Base-by-base conservation (phyloP, 2,329 filamentous ascomycete species). In the Triangularia verruculosa region DNA sequence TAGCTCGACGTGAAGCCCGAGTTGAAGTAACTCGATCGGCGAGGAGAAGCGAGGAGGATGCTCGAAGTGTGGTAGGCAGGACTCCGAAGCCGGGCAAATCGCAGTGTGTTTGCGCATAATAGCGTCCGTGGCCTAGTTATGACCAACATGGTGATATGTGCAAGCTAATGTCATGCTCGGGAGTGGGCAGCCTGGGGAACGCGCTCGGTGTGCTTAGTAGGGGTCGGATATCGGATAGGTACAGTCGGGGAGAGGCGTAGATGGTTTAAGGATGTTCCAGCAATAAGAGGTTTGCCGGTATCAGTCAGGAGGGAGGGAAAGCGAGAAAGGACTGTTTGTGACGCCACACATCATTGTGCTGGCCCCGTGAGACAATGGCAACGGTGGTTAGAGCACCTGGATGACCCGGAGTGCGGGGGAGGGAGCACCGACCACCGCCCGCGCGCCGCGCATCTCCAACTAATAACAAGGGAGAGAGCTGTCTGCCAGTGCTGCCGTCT, bases 1-100 rank as follows among this genome's bases (percentile, higher is more conserved):
- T 87, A 87, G 72, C 74, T 85, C 63, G 80, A 82, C n/a, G 80
- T 83, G 70, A 84, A 87, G 59, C 84, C 83, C 1, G 83, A 83
- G 70, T 81, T 83, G 71, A 86, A 81, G 72, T 83, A 80, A 13
- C 78, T 73, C 17, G 77, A 78, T 52, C 82, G 78, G 63, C 79
- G 76, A 8, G 77, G 72, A 25, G 73, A 68, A 20, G 71, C 69
- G 32, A 66, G 70, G 9, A 71, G 65, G 25, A 67, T 54, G 39
- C 70, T 67, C 22, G 75, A 75, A 30, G 69, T 69, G 39, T 68
- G 70, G 57, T 63, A 71, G 56, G 70, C 59, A 4, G 66, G 59
- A 27, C 63, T 60, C 32, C 66, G 66, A 25, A 66, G 59, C 20
- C 62, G 64, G 34, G 61, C 61, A 24, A 54, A 56, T 53, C 67